Conservation (phyloP, 495 filamentous ascomycete species). For the Penicillium riverlandense region DNA sequence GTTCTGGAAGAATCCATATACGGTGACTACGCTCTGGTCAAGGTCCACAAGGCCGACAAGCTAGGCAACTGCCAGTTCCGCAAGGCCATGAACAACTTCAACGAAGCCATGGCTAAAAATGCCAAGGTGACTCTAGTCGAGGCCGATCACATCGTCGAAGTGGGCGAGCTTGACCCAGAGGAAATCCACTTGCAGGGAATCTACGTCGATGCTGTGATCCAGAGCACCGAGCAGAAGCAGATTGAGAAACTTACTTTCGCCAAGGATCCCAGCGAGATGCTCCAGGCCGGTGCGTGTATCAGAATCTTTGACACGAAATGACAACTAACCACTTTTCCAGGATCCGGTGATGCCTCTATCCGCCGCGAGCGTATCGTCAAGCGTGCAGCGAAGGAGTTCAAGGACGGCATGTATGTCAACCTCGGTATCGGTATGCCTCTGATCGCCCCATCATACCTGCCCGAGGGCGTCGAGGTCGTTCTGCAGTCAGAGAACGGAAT, state of each 20-base stretch:
- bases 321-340: conserved; percentile 26
- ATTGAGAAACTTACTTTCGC: conserved; percentile 78
- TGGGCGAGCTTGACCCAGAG: conserved; percentile 68
- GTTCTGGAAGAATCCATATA: conserved; percentile 76
- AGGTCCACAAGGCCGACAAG: conserved; percentile 79
- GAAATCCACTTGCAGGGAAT: conserved; percentile 78
- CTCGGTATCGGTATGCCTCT: conserved; percentile 90
- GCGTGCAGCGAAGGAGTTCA: conserved; percentile 84
- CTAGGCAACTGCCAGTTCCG: conserved; percentile 90
- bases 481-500: conserved; percentile 90
- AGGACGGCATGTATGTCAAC: conserved; percentile 92
- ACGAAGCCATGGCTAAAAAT: conserved; percentile 82
- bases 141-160: conserved; percentile 80
- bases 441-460: conserved; percentile 76
- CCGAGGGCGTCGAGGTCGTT: conserved; percentile 68
- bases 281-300: conserved; percentile 35
- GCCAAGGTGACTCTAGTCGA: conserved; percentile 84
- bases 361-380: conserved; percentile 79
- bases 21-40: conserved; percentile 83
- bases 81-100: conserved; percentile 80
- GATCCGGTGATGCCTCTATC: conserved; percentile 59
- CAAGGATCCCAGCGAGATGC: conserved; percentile 50
- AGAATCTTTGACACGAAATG: background rate
- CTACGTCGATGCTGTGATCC: conserved; percentile 79
- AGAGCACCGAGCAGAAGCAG: conserved; percentile 61